Percentiles rank a stretch among this genome's conserved stretches.
phyloP scores from a whole-genome alignment of 768 basidiomycete species.

The Suillus spraguei region DNA sequence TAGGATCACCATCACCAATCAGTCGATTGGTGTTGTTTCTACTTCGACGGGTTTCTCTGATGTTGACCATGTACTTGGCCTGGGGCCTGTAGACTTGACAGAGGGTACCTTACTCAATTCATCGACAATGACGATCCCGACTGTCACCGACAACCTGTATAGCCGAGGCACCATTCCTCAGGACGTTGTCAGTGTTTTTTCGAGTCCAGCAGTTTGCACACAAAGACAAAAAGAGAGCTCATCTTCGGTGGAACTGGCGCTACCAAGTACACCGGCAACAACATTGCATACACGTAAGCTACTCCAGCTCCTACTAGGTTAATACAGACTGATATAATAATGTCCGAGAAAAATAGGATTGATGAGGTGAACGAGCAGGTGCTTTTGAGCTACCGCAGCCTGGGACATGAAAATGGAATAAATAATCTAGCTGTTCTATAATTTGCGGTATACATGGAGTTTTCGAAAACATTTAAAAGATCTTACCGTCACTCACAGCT shows the following conservation, averaged over 20 bases:
- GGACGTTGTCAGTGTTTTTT: constrained; percentile 51
- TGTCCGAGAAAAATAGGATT: no score
- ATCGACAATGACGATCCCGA: constrained; percentile 40
- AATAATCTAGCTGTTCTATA: no score
- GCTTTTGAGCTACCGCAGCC: no score
- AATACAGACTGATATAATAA: neutral
- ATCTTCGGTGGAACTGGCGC: constrained; percentile 46
- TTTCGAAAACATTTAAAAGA: neutral
- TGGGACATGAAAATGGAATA: no score
- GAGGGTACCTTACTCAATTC: constrained; percentile 31
- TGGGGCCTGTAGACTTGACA: constrained; percentile 63
- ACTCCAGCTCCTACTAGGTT: no score
- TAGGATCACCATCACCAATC: constrained; percentile 50
- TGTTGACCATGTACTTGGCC: constrained; percentile 67
- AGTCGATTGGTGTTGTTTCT: constrained; percentile 68
- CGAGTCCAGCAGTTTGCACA: constrained; percentile 39
- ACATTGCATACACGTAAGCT: constrained; percentile 48
- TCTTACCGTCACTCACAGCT: neutral
- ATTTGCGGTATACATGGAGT: neutral
- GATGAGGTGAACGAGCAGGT: no score
- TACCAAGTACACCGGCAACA: constrained; percentile 33
- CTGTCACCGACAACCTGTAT: constrained; percentile 60
- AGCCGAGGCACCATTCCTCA: constrained; percentile 39
- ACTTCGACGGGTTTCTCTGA: constrained; percentile 44
- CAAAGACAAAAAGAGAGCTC: constrained; percentile 49